Percentiles rank a stretch among this genome's conserved stretches.
These are phyloP conservation scores for Pelomyxa schiedti DNA, from an alignment of 78 protist genomes.

Conservation along the genomic window DNA sequence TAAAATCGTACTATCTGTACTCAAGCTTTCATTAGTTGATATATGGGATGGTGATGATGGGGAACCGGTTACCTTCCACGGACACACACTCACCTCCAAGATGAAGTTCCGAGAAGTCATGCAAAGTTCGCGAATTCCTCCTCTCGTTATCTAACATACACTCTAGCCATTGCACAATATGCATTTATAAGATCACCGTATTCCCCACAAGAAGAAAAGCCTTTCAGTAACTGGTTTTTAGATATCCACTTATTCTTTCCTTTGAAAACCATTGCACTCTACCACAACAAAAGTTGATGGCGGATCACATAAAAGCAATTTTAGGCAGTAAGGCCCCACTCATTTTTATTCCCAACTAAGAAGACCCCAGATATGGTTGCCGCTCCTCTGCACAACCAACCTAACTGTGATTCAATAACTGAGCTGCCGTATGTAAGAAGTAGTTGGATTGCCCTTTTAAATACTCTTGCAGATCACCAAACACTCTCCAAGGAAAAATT, in stretches of 20 bases:
- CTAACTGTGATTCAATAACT: too few relatives aligned
- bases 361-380: neutral
- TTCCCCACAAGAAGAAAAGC: too few relatives aligned
- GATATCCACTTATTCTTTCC: conserved; percentile 61
- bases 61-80: conserved; percentile 59
- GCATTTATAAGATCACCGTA: conserved; percentile 18
- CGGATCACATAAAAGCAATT: neutral
- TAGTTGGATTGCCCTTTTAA: too few relatives aligned
- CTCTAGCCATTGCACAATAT: too few relatives aligned
- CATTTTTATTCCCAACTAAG: neutral
- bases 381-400: neutral
- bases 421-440: too few relatives aligned
- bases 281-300: neutral
- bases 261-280: conserved; percentile 30
- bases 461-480: too few relatives aligned
- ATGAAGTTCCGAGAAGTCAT: conserved; percentile 19
- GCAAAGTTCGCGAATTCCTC: neutral
- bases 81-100: conserved; percentile 50
- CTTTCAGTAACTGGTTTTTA: neutral
- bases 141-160: too few relatives aligned
- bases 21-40: neutral
- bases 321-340: neutral
- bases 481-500: too few relatives aligned
- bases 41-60: conserved; percentile 60
- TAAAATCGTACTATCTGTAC: too few relatives aligned